These are phyloP conservation scores for Luffa acutangula DNA, from an alignment of 306 rosid genomes.

Conservation along the genomic window DNA sequence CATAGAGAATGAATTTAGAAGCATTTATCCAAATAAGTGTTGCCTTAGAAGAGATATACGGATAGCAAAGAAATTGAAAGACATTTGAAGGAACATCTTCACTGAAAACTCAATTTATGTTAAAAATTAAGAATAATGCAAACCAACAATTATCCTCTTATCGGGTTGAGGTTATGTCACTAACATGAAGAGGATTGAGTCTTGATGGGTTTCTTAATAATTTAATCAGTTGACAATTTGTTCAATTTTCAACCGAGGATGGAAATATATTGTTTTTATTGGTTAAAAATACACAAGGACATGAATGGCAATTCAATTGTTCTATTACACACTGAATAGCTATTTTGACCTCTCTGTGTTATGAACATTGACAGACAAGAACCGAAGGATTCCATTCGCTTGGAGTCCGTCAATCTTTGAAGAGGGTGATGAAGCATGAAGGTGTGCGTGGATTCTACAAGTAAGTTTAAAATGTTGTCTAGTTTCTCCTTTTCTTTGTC, in stretches of 20 bases:
- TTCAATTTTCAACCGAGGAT: not conserved
- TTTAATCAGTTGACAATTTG: not conserved
- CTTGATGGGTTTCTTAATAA: not conserved
- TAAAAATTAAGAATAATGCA: too few relatives aligned
- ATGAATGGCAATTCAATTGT: not conserved
- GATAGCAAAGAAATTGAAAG: too few relatives aligned
- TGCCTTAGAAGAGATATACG: too few relatives aligned
- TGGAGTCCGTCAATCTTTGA: conserved; percentile 67
- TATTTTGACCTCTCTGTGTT: not conserved
- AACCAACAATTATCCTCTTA: not conserved
- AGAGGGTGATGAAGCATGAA: conserved; percentile 57
- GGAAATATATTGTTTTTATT: not conserved
- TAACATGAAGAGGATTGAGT: not conserved
- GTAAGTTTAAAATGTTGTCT: conserved; percentile 29
- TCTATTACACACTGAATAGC: not conserved
- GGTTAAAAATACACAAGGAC: not conserved
- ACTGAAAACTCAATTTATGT: too few relatives aligned
- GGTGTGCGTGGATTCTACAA: conserved; percentile 74
- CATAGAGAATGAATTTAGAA: too few relatives aligned
- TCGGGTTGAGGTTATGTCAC: not conserved
- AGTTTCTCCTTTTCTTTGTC: not conserved
- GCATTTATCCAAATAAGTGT: too few relatives aligned
- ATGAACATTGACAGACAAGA: conserved; percentile 47
- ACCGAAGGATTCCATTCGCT: conserved; percentile 67
- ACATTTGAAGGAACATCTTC: too few relatives aligned